Evolutionary conservation across 2,329 filamentous ascomycete genomes (phyloP).

Genomic region (Aureobasidium sp.): DNA sequence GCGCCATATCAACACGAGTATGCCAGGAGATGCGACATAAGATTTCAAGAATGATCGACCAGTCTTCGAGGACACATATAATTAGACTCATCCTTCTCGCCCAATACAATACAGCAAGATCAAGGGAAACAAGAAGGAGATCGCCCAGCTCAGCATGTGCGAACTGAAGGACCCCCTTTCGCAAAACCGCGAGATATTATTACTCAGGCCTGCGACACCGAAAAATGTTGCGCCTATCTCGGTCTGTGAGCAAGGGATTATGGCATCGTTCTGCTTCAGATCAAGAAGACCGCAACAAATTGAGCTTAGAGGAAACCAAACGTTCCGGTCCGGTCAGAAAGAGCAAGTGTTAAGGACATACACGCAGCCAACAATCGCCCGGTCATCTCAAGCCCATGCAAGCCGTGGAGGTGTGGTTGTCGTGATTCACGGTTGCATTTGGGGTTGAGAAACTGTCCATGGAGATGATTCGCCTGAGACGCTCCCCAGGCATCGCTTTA

Average conservation of each 20-base stretch:
- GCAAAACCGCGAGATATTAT: too few species aligned
- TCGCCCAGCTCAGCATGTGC: too few species aligned
- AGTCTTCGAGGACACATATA: too few species aligned
- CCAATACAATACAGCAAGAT: too few species aligned
- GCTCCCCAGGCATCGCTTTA: not conserved
- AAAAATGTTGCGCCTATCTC: too few species aligned
- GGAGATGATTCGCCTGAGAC: not conserved
- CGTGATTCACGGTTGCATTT: not conserved
- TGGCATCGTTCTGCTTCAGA: not conserved
- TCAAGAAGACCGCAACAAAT: not conserved
- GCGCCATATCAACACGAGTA: not conserved
- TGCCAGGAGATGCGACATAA: too few species aligned
- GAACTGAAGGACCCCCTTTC: too few species aligned
- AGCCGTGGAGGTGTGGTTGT: too few species aligned
- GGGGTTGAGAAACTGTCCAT: not conserved
- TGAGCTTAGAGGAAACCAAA: not conserved
- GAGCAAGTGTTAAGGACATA: not conserved
- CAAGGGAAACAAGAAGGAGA: too few species aligned
- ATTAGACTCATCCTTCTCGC: too few species aligned
- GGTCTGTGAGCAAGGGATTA: too few species aligned
- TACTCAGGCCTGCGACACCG: too few species aligned
- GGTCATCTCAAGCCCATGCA: not conserved
- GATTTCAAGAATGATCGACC: not conserved
- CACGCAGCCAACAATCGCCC: not conserved
- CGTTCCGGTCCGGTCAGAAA: not conserved